Percentiles rank a stretch among this genome's conserved stretches.
Conservation (phyloP, 352 stramenopile genomes). For the Phytopythium oedochilum region DNA sequence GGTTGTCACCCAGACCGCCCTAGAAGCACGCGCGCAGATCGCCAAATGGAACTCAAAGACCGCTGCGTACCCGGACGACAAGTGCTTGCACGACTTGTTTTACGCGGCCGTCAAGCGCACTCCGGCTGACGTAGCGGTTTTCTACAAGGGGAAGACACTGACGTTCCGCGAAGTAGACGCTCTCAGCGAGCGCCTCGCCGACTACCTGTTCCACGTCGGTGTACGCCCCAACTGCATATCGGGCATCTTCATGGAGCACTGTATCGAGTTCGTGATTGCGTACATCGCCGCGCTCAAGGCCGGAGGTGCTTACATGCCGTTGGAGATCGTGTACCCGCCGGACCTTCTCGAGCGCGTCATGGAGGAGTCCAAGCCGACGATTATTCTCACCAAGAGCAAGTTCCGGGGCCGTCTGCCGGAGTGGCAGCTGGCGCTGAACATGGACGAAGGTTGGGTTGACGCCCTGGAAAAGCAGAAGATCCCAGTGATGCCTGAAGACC, state of each 20-base stretch:
- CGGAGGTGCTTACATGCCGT: constrained; percentile 88
- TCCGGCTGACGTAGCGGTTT: constrained; percentile 60
- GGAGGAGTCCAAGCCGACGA: constrained; percentile 81
- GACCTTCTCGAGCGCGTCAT: constrained; percentile 88
- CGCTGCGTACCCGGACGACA: constrained; percentile 53
- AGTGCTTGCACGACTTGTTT: constrained; percentile 85
- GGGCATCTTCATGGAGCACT: constrained; percentile 91
- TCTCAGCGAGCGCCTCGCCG: constrained; percentile 57
- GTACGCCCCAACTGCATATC: constrained; percentile 68
- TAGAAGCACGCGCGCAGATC: constrained; percentile 46
- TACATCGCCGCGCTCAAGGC: constrained; percentile 91
- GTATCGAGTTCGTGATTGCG: constrained; percentile 87
- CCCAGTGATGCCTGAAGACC: constrained; percentile 43
- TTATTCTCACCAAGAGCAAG: constrained; percentile 82
- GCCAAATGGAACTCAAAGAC: constrained; percentile 42
- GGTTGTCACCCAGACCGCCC: constrained; percentile 24
- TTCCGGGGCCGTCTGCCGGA: constrained; percentile 59
- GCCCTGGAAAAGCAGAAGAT: constrained; percentile 21
- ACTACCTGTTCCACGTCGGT: constrained; percentile 57
- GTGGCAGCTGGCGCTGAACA: constrained; percentile 63
- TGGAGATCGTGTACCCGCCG: constrained; percentile 88
- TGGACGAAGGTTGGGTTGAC: constrained; percentile 57
- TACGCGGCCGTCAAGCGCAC: constrained; percentile 53
- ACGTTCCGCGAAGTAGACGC: constrained; percentile 70
- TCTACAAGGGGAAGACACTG: constrained; percentile 62